Percentiles rank a stretch among this genome's conserved stretches.
Conservation (phyloP, 2,329 filamentous ascomycete genomes). For the Hirsutella thompsonii region DNA sequence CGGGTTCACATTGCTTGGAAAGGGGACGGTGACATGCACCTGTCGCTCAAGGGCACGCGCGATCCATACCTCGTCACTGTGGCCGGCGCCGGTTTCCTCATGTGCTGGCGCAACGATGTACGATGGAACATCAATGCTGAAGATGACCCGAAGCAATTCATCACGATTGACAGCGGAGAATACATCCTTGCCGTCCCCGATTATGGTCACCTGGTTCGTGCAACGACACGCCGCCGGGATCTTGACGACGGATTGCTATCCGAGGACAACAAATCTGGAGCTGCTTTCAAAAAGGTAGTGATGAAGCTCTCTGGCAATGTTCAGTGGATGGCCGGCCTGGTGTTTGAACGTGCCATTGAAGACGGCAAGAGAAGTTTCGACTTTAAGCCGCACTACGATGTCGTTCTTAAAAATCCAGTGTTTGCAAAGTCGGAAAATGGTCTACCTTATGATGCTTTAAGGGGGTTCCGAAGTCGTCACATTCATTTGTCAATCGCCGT, state of each 20-base stretch:
- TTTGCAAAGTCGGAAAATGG: constrained; percentile 49
- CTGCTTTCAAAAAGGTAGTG: constrained; percentile 93
- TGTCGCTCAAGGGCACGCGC: constrained; percentile 80
- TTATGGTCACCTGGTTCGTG: constrained; percentile 75
- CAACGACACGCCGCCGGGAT: constrained; percentile 30
- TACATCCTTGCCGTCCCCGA: constrained; percentile 92
- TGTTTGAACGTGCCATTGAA: constrained; percentile 77
- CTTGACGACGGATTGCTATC: constrained; percentile 31
- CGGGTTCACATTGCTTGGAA: constrained; percentile 83
- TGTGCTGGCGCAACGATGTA: constrained; percentile 97
- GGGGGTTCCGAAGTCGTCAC: constrained; percentile 90
- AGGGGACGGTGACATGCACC: constrained; percentile 87
- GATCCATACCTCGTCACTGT: constrained; percentile 92
- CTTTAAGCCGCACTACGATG: constrained; percentile 86
- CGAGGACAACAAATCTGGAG: constrained; percentile 59
- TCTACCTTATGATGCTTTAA: constrained; percentile 75
- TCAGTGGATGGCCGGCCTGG: constrained; percentile 78
- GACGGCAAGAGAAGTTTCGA: constrained; percentile 66
- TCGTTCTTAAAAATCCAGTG: constrained; percentile 71
- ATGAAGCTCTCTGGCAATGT: constrained; percentile 98
- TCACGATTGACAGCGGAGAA: constrained; percentile 90
- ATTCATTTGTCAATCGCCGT: constrained; percentile 93
- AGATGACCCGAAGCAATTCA: constrained; percentile 82
- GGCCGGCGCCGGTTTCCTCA: constrained; percentile 85
- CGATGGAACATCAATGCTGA: constrained; percentile 73